phyloP scores from a whole-genome alignment of 2,329 filamentous ascomycete species.

The Trichophyton simii region DNA sequence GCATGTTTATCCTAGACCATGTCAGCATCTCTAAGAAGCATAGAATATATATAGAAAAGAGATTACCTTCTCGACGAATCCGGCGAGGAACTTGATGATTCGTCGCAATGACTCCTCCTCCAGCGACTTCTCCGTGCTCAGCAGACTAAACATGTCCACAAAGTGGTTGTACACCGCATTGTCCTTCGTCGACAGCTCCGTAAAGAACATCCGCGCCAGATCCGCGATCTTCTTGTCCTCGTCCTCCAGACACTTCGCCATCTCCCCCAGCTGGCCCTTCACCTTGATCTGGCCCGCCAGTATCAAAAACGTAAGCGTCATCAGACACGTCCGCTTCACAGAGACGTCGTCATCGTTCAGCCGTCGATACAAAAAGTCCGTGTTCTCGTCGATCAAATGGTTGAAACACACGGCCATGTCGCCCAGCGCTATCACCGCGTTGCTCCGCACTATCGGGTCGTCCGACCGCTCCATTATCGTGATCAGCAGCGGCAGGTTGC shows the following conservation, averaged over 20 bases:
- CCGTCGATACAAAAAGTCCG: slow-evolving; percentile 89
- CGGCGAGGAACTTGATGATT: slow-evolving; percentile 83
- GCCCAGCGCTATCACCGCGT: slow-evolving; percentile 89
- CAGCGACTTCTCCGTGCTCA: slow-evolving; percentile 68
- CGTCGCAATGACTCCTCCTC: slow-evolving; percentile 75
- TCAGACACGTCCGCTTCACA: slow-evolving; percentile 93
- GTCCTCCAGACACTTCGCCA: slow-evolving; percentile 98
- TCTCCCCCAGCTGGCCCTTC: slow-evolving; percentile 94
- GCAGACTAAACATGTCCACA: slow-evolving; percentile 93
- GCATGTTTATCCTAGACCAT: slow-evolving; percentile 76
- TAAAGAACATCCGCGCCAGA: slow-evolving; percentile 95
- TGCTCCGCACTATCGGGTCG: slow-evolving; percentile 84
- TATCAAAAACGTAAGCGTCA: slow-evolving; percentile 96
- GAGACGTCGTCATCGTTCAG: slow-evolving; percentile 78
- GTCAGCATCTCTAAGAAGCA: too few relatives aligned
- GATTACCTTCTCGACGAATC: slow-evolving; percentile 89
- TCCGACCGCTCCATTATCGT: slow-evolving; percentile 94
- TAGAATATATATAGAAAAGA: background rate
- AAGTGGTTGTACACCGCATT: slow-evolving; percentile 99
- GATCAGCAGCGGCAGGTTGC: slow-evolving; percentile 82
- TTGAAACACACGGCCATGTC: slow-evolving; percentile 99
- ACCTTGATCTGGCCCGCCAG: slow-evolving; percentile 97
- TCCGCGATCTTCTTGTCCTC: slow-evolving; percentile 90
- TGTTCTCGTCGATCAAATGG: slow-evolving; percentile 97
- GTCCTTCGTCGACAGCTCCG: slow-evolving; percentile 91